Conservation (phyloP, 2,329 filamentous ascomycete genomes). For the Sclerotiophoma versabilis region DNA sequence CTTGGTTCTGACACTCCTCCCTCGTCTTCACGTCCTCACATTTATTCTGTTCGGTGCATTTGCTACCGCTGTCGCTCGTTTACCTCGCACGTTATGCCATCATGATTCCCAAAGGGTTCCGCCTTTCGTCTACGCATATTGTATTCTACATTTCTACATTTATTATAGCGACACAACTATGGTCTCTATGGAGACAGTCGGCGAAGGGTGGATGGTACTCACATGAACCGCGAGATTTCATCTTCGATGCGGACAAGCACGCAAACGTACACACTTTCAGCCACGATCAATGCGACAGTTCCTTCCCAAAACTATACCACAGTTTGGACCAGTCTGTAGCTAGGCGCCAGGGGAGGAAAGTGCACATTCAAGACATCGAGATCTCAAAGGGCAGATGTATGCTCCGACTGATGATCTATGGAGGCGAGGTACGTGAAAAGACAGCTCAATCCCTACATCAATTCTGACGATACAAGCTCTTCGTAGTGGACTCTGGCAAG, state of each 20-base stretch:
- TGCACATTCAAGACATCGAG: constrained; percentile 38
- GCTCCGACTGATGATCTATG: constrained; percentile 40
- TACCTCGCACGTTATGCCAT: constrained; percentile 35
- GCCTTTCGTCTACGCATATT: constrained; percentile 36
- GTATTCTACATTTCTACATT: constrained; percentile 41
- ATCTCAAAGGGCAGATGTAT: constrained; percentile 42
- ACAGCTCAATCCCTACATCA: neutral
- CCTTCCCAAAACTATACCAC: constrained; percentile 43
- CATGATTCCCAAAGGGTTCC: constrained; percentile 41
- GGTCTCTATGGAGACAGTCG: constrained; percentile 39
- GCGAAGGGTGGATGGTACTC: constrained; percentile 24
- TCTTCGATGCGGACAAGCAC: constrained; percentile 39
- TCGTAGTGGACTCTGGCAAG: constrained; percentile 40
- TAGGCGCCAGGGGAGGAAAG: constrained; percentile 35
- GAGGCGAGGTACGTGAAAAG: constrained; percentile 36
- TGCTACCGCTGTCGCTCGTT: constrained; percentile 19
- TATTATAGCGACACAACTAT: constrained; percentile 39
- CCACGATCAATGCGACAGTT: constrained; percentile 42
- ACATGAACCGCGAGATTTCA: constrained; percentile 21
- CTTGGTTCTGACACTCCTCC: constrained; percentile 21
- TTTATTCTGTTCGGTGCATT: constrained; percentile 6
- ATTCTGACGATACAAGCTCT: constrained; percentile 32
- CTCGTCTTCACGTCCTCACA: constrained; percentile 7
- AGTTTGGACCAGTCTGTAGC: constrained; percentile 37
- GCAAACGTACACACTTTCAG: constrained; percentile 44